A percentile compares a stretch with the other conserved stretches of the same genome.
These are phyloP conservation scores for Terfezia boudieri DNA, from an alignment of 495 filamentous ascomycete species.

Conservation along the genomic window DNA sequence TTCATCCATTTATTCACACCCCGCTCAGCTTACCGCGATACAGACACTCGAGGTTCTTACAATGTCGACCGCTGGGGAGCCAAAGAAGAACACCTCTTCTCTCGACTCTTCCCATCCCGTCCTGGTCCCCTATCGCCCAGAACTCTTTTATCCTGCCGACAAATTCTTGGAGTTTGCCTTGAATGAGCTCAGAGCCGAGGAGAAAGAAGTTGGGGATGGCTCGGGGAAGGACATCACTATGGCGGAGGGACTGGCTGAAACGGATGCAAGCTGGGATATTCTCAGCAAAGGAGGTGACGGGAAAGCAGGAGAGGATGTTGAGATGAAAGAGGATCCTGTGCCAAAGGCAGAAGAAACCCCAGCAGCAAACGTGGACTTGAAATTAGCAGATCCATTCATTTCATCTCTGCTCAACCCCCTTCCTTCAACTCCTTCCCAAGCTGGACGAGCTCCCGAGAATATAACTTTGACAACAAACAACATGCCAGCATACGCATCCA, in stretches of 20 bases:
- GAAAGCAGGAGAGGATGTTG: conserved; percentile 8
- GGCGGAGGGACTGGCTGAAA: background rate
- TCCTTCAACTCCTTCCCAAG: background rate
- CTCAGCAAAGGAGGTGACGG: conserved; percentile 3
- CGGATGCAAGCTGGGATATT: conserved; percentile 7
- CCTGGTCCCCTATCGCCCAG: conserved; percentile 18
- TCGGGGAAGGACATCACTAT: background rate
- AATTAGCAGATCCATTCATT: background rate
- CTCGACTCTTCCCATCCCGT: conserved; percentile 18
- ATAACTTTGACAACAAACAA: conserved; percentile 25
- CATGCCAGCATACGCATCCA: conserved; percentile 22
- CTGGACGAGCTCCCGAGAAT: conserved; percentile 5
- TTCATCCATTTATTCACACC: too few species aligned
- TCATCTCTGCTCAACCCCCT: background rate
- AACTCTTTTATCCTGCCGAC: conserved; percentile 14
- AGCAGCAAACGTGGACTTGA: background rate
- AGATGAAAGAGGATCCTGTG: background rate
- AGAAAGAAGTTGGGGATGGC: background rate
- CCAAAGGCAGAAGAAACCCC: background rate
- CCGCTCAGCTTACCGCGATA: too few species aligned
- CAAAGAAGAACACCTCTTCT: background rate
- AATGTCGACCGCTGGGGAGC: too few species aligned
- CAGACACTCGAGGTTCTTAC: too few species aligned
- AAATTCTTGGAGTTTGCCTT: conserved; percentile 18
- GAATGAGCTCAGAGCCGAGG: conserved; percentile 5